Conservation (phyloP, 495 filamentous ascomycete species). For the Xylaria nigripes region DNA sequence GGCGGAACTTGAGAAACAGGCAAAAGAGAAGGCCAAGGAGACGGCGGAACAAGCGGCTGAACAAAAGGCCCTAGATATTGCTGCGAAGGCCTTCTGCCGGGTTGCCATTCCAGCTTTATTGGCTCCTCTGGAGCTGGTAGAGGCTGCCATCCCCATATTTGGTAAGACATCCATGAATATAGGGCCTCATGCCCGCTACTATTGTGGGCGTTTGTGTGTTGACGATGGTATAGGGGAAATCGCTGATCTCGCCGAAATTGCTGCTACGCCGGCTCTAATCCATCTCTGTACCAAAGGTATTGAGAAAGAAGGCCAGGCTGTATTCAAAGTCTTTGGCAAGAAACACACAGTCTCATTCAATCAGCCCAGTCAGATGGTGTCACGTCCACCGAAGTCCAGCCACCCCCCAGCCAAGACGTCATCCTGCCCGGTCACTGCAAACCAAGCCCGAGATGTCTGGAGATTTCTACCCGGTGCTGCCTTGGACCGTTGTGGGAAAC, state of each 20-base stretch:
- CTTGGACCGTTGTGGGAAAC: too few species aligned
- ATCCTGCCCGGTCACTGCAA: too few species aligned
- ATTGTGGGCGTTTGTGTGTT: too few species aligned
- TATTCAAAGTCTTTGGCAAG: background rate
- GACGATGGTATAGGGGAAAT: background rate
- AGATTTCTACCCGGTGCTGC: too few species aligned
- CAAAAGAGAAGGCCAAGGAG: background rate
- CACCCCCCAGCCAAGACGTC: too few species aligned
- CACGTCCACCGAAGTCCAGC: too few species aligned
- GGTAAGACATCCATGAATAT: background rate
- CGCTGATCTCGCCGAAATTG: background rate
- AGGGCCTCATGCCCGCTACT: too few species aligned
- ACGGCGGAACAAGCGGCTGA: background rate
- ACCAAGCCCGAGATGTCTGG: too few species aligned
- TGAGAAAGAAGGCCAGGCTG: background rate
- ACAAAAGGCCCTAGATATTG: background rate
- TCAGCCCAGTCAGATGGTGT: too few species aligned
- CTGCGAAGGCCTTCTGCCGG: background rate
- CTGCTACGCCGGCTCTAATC: background rate
- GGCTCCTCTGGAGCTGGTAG: background rate
- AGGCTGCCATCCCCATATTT: background rate
- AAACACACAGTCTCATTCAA: background rate
- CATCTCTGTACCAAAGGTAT: background rate
- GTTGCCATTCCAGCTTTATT: background rate
- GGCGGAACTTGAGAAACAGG: background rate